These are phyloP conservation scores for Dactylellina cionopaga DNA, from an alignment of 2,329 filamentous ascomycete species.

Conservation along the genomic window DNA sequence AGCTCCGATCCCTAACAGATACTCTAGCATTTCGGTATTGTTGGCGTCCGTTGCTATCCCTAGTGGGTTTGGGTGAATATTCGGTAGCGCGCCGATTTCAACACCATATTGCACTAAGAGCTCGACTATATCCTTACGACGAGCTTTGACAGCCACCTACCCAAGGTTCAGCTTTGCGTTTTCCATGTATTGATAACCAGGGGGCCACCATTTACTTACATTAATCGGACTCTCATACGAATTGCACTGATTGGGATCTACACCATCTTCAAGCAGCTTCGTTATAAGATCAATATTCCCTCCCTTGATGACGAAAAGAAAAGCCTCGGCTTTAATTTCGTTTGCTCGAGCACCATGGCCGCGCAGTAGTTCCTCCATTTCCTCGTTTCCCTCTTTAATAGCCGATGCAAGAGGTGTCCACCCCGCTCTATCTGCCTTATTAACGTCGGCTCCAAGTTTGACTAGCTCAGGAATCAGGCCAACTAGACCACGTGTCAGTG, in stretches of 20 bases:
- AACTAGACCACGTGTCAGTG: neutral
- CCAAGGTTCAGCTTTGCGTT: neutral
- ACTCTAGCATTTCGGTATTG: constrained; percentile 18
- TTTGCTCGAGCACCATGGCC: neutral
- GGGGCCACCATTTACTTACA: no score
- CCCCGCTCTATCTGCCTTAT: neutral
- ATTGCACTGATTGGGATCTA: neutral
- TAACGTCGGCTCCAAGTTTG: constrained; percentile 25
- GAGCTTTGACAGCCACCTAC: constrained; percentile 4
- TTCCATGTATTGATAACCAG: neutral
- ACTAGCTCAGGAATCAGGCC: constrained; percentile 15
- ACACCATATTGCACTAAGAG: constrained; percentile 19
- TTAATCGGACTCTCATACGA: constrained; percentile 7
- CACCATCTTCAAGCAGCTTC: constrained; percentile 8
- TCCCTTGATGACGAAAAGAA: neutral
- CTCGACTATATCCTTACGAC: constrained; percentile 17
- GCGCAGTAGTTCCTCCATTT: constrained; percentile 8
- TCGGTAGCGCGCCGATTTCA: neutral
- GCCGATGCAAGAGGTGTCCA: constrained; percentile 30
- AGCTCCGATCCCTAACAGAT: constrained; percentile 23
- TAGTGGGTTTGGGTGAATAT: constrained; percentile 10
- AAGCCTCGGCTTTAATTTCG: neutral
- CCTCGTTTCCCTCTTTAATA: neutral
- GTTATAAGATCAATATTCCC: neutral
- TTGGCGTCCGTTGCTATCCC: neutral